phyloP scores from a whole-genome alignment of 2,329 filamentous ascomycete species.

The Xylariaceae sp. region DNA sequence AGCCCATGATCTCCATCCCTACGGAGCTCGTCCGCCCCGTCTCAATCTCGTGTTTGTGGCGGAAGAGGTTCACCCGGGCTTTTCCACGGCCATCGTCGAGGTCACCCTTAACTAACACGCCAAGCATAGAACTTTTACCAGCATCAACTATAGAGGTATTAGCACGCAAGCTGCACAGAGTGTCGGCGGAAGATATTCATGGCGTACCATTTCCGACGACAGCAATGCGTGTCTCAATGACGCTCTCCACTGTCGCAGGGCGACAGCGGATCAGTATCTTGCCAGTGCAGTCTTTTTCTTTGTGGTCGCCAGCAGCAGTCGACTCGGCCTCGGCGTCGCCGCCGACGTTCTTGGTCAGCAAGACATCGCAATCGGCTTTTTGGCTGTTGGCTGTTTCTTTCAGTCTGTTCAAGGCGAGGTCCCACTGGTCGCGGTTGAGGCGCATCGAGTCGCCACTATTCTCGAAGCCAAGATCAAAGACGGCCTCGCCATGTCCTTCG shows the following conservation, averaged over 20 bases:
- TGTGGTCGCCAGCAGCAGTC: slow-evolving; percentile 47
- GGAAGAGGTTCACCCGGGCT: slow-evolving; percentile 91
- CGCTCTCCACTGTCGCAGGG: slow-evolving; percentile 73
- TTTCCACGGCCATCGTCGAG: slow-evolving; percentile 93
- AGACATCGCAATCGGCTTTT: slow-evolving; percentile 72
- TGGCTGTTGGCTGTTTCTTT: slow-evolving; percentile 61
- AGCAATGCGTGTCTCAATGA: slow-evolving; percentile 93
- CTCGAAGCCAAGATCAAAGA: slow-evolving; percentile 92
- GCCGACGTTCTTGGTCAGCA: slow-evolving; percentile 89
- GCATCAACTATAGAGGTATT: slow-evolving; percentile 68
- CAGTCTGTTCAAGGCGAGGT: slow-evolving; percentile 65
- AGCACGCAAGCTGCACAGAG: background rate
- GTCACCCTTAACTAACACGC: slow-evolving; percentile 91
- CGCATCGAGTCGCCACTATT: slow-evolving; percentile 84
- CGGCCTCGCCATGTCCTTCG: slow-evolving; percentile 82
- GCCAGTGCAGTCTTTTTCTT: slow-evolving; percentile 74
- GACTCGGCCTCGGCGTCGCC: slow-evolving; percentile 70
- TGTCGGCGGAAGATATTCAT: slow-evolving; percentile 11
- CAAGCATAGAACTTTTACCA: slow-evolving; percentile 93
- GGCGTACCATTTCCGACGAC: slow-evolving; percentile 84
- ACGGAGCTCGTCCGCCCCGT: slow-evolving; percentile 93
- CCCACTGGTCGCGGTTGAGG: slow-evolving; percentile 73
- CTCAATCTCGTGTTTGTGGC: slow-evolving; percentile 97
- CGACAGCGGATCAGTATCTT: slow-evolving; percentile 80
- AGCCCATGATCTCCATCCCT: slow-evolving; percentile 98